Conservation (phyloP, 768 basidiomycete genomes). For the Nidularia pulvinata region DNA sequence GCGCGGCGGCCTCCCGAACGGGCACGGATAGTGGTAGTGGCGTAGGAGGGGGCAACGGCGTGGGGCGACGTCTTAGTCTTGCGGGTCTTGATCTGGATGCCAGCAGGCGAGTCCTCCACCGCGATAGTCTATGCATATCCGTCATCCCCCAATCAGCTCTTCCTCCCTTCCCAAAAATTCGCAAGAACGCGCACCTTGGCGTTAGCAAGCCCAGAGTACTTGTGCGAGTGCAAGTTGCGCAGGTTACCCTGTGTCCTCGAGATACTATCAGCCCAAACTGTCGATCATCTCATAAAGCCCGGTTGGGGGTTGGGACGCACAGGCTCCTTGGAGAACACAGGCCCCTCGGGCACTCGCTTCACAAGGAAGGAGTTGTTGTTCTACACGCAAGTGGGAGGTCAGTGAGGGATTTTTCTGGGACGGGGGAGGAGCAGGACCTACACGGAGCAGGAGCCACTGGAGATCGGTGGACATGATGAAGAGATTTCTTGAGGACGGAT, state of each 20-base stretch:
- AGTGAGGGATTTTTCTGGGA: background rate
- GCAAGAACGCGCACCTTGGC: slow-evolving; percentile 50
- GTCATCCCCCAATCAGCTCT: no score
- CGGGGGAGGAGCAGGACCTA: slow-evolving; percentile 33
- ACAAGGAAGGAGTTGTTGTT: slow-evolving; percentile 86
- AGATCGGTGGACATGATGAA: slow-evolving; percentile 85
- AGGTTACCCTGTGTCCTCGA: slow-evolving; percentile 68
- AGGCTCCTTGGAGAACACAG: slow-evolving; percentile 83
- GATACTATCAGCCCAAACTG: background rate
- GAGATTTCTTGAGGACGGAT: background rate
- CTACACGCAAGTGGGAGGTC: slow-evolving; percentile 28
- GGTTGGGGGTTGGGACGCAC: slow-evolving; percentile 36
- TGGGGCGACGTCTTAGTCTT: slow-evolving; percentile 59
- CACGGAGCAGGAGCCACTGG: slow-evolving; percentile 92
- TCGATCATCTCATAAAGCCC: background rate
- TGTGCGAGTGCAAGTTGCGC: slow-evolving; percentile 86
- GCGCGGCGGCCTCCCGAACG: slow-evolving; percentile 75
- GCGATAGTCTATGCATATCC: slow-evolving; percentile 54
- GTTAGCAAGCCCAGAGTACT: slow-evolving; percentile 90
- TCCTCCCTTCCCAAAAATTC: no score
- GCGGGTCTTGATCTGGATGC: slow-evolving; percentile 62
- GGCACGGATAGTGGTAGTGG: slow-evolving; percentile 57
- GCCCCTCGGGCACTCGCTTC: slow-evolving; percentile 72
- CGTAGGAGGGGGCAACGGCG: slow-evolving; percentile 45
- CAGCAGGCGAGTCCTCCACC: slow-evolving; percentile 52